Evolutionary conservation across 768 basidiomycete species (phyloP), one percentile per base, ranked within the genome.

Genomic region (Thelephora aurantiotincta): DNA sequence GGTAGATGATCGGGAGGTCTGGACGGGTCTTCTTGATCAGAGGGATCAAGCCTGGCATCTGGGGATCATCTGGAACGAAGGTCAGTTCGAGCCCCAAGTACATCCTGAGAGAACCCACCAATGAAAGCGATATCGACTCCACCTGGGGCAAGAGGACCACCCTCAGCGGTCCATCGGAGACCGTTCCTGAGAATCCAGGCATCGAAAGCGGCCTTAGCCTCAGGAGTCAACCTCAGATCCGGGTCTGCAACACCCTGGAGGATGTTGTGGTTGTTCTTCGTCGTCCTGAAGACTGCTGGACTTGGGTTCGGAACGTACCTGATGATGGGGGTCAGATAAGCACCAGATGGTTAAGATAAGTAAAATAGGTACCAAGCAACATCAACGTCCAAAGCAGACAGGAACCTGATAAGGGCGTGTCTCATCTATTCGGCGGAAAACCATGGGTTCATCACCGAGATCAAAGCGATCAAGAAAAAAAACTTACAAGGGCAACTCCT

Each of bases 201-300:
- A 55, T 86, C 84, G 54, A 89, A 89, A 48, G 71, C 75, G 48
- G 78, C 78, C 66, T 90, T 87, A 45, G 82, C 80, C 48, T 81
- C 78, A 52, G 82, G 72, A 0, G 78, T 82, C 41, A 96, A 74
- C 50, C 86, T 82, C 44, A 89, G 72, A 50, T 77, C 77, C 7
- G 83, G 79, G 11, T 78, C 65, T 1, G 91, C 84, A 45, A 96
- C 92, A 52, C 92, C 92, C 77, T 96, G 91, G 19, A 94, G 71
- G 60, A 88, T 89, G 66, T 90, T 90, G 75, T 90, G 87, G 70
- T 89, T 89, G 86, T 89, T 88, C 72, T 87, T 87, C 54, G 90
- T 93, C 51, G 85, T 90, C 53, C 90, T 80, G 75, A 93, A 94
- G 35, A 94, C 86, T 52, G 74, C 77, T 1, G 91, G 90, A 42